phyloP scores from a whole-genome alignment of 306 rosid genomes.

The Castanea crenata region DNA sequence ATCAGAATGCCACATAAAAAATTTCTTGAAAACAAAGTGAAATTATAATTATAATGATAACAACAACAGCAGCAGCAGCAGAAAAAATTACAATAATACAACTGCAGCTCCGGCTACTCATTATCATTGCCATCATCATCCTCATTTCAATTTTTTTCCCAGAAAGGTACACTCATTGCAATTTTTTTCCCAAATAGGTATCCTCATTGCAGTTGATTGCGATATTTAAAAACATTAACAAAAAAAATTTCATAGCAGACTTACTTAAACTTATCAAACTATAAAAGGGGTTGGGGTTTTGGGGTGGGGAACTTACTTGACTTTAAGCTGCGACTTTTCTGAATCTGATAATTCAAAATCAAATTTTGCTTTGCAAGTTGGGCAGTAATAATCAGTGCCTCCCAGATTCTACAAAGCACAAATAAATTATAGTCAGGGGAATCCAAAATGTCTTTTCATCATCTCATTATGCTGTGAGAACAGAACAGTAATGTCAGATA shows the following conservation, averaged over 20 bases:
- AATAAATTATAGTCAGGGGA: constrained; percentile 34
- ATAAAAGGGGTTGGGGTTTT: not conserved
- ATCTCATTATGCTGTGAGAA: constrained; percentile 19
- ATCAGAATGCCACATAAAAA: not conserved
- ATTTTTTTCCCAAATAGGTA: not conserved
- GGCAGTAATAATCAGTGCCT: constrained; percentile 94
- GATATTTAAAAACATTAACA: not conserved
- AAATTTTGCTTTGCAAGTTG: constrained; percentile 94
- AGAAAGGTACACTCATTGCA: too few species aligned
- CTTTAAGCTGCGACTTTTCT: constrained; percentile 68
- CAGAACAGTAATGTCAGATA: constrained; percentile 13
- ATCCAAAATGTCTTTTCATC: constrained; percentile 23
- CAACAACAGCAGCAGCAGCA: not conserved
- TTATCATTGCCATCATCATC: not conserved
- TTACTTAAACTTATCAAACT: not conserved
- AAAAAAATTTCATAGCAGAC: not conserved
- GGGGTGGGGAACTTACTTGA: constrained; percentile 56
- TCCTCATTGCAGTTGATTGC: not conserved
- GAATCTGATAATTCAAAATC: constrained; percentile 95
- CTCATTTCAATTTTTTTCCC: not conserved
- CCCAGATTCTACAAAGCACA: constrained; percentile 66
- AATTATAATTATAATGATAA: not conserved
- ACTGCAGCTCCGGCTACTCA: not conserved
- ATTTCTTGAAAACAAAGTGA: not conserved
- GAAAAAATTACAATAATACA: not conserved